Base-by-base conservation (phyloP, 2,329 filamentous ascomycete species). In the Beauveria australis region DNA sequence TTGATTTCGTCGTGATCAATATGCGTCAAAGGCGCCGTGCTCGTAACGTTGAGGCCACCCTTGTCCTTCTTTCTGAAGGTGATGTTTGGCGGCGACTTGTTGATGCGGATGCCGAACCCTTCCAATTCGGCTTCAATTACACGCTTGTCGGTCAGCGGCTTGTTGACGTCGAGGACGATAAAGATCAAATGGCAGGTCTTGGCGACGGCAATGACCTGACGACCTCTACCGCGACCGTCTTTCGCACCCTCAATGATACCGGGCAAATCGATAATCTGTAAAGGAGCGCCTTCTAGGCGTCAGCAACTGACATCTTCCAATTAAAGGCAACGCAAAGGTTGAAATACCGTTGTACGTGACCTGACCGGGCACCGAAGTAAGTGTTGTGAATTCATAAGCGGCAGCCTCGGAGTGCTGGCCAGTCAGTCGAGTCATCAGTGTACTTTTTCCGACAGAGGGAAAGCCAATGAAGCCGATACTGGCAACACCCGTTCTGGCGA, bases 41-140 rank as follows among this genome's bases (percentile, higher is more conserved):
- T 94, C n/a, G 92, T 96, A 71, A 99, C 94, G 71, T 90, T 92
- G 71, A 99, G 86, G 41, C 94, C 94, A 67, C 94, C 94, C 72
- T 97, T 97, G 76, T 99, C 94, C 81, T 99, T 99, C 82, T 99
- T 99, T 78, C 88, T 95, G 81, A 97, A 96, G n/a, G 94, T 90
- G 70, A 99, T 99, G 74, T 99, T 99, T 46, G 94, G 94, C 28
- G 94, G 94, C 68, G 86, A 79, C 80, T 97, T 99, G 81, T 99
- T 99, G 79, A 97, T 93, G 61, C 94, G 85, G 72, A 99, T 97
- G 40, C 94, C 94, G 69, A 99, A 99, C 8, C 94, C 94, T 74
- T 99, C 94, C 72, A 99, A 77, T 78, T 99, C 94, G 56, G 85
- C 82, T 77, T 99, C 94, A 70, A 99, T 99, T 64, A 99, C 82